Base-by-base conservation (phyloP, 2,329 filamentous ascomycete species). In the Fusarium penzigii region DNA sequence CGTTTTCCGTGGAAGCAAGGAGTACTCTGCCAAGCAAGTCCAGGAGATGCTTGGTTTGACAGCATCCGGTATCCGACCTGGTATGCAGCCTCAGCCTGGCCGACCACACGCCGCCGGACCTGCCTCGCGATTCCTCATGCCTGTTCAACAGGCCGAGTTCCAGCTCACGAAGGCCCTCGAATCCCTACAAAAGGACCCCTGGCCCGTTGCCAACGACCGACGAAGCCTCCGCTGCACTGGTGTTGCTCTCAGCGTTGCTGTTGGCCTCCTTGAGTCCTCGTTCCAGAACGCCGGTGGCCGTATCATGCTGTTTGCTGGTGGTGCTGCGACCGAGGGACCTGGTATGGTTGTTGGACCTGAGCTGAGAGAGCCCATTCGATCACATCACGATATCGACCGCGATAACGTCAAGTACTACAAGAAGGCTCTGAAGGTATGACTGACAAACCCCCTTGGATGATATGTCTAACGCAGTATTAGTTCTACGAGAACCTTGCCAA, bases 361-460 rank as follows among this genome's bases (percentile, higher is more conserved):
- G 74, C 78, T 99, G 60, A 89, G 93, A 71, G 94, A 99, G 71
- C 92, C 95, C 10, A 97, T 99, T 61, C 88, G 94, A 68, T 97
- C 93, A 40, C 94, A 99, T 75, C 94, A 99, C 74, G 94, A 99
- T 67, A 99, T 99, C 72, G 94, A 99, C 70, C 86, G 92, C 52
- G 94, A 99, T 73, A 97, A 97, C 71, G 96, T 96, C 77, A 99
- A 99, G 74, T 97, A 97, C 76, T 97, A 96, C 78, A 99, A 99
- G 81, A 99, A 99, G 77, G 94, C 94, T 17, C 75, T 97, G 46
- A 99, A 97, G 85, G 89, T 91, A 72, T 52, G 78, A 14, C 36
- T 40, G 13, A 7, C 5, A 3, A 10, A 32, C 16, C 11, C n/a
- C 16, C 17, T 36, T 16, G 17, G 17, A 10, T 25, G 13, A n/a